Evolutionary conservation across 176 grass and related monocot genomes (phyloP), one percentile per base, ranked within the genome.

Genomic region (Secale cereale): DNA sequence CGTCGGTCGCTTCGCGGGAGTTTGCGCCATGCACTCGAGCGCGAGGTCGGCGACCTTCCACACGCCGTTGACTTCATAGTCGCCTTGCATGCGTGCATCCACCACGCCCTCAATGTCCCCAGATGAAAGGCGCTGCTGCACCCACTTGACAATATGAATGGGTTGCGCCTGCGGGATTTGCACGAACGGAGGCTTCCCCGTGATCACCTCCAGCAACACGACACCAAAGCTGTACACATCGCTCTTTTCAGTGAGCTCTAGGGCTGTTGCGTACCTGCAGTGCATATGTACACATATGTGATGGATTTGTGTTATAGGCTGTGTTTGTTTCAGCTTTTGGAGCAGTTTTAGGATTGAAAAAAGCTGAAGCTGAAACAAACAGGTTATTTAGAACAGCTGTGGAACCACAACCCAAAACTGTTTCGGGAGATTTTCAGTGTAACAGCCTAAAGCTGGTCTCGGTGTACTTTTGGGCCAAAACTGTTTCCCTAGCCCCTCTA

Each of bases 171-270:
- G 46, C 4, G 86, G 67, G 63, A 10, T 71, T 17, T 46, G 52
- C 27, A 91, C 10, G 65, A 91, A 70, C 0, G 89, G 43, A 3
- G 87, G 77, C 57, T 65, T 78, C 74, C 87, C 89, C 0, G 87
- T 90, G 75, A 87, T 32, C 5, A 90, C 8, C 87, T 94, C 83
- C 31, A 94, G 32, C 29, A 92, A 65, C 28, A 94, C 85, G 0
- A 94, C 85, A 3, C 87, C 92, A 4, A 94, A 94, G 61, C 92
- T 90, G 32, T 94, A 92, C 26, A 90, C 92, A 1, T 94, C 92
- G 6, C 85, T 92, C 77, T 92, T 92, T 30, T 43, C 76, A 0
- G 86, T 92, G 16, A 69, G 72, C 59, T 76, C 81, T 2, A 27
- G 8, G 3, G 70, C 80, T 27, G 79, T 48, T 0, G 78, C 31